Conservation (phyloP, 2,329 filamentous ascomycete species). For the Fusarium stilboides region DNA sequence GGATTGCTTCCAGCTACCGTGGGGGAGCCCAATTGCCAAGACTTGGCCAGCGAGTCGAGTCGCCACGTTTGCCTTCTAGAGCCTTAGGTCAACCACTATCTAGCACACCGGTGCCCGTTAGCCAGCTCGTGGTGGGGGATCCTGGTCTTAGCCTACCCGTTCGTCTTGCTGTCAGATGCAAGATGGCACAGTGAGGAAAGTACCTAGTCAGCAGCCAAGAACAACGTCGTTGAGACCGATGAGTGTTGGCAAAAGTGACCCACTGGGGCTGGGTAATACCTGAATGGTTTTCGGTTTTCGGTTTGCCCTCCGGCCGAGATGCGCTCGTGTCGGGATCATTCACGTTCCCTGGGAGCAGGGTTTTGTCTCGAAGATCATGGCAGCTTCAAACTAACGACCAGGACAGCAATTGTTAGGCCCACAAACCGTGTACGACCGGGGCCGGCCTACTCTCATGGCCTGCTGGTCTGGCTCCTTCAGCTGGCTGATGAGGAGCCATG, state of each 20-base stretch:
- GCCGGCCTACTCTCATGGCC: conserved; percentile 31
- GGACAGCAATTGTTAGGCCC: conserved; percentile 19
- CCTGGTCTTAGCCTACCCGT: conserved; percentile 56
- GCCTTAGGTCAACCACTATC: conserved; percentile 38
- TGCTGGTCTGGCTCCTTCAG: conserved; percentile 21
- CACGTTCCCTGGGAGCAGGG: conserved; percentile 14
- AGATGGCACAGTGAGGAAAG: conserved; percentile 45
- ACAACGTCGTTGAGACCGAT: conserved; percentile 28
- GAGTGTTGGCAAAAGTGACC: conserved; percentile 45
- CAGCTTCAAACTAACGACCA: conserved; percentile 17
- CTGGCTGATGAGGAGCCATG: conserved; percentile 26
- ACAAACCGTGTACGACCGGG: conserved; percentile 39
- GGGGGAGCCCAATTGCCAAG: conserved; percentile 45
- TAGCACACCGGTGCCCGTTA: conserved; percentile 49
- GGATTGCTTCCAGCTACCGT: conserved; percentile 36
- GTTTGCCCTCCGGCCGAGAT: conserved; percentile 39
- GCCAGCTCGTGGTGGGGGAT: conserved; percentile 44
- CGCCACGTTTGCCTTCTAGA: conserved; percentile 47
- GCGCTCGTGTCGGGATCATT: conserved; percentile 27
- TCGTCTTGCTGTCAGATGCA: conserved; percentile 50
- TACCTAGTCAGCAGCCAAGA: conserved; percentile 19
- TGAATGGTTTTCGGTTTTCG: conserved; percentile 34
- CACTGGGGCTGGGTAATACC: conserved; percentile 8
- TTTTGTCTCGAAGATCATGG: background rate
- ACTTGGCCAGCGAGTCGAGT: conserved; percentile 38